Base-by-base conservation (phyloP, 2,329 filamentous ascomycete genomes). In the Didymella keratinophila region DNA sequence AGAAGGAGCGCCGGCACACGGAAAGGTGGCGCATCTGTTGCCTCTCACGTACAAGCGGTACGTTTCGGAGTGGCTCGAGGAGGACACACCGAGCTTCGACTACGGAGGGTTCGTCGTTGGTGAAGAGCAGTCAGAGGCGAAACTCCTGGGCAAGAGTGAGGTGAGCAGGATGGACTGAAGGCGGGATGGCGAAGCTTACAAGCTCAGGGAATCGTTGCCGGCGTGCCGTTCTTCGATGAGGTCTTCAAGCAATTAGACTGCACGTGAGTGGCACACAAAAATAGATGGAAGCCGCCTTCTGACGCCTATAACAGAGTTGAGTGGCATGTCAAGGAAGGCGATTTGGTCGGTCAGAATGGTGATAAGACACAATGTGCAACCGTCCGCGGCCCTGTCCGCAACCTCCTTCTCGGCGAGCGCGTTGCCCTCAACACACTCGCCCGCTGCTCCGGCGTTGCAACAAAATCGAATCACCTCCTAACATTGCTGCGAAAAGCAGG, bases 61-160 rank as follows among this genome's bases (percentile, higher is more conserved):
- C 65, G 87, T 97, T 63, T 86, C 89, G 23, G 80, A 86, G 71
- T 99, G 95, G 95, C 89, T 97, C 14, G 91, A 93, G 71, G 95
- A 99, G 80, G 95, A 99, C 80, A 96, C 93, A 3, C 95, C 95
- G 4, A 95, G 92, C 52, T 94, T 97, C 79, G 95, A 99, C 83
- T 97, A 97, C 76, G 95, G 92, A 71, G 95, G 95, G 60, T 99
- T 96, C 78, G 95, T 99, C 7, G 95, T 99, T 23, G 95, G 95
- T 63, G 86, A 90, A 37, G 80, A 79, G 16, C 72, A 79, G 10
- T 79, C 78, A 1, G 80, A 82, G 65, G 81, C 81, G 2, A 78
- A 78, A 28, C 68, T 88, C 20, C 73, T 88, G 21, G 86, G 86
- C 2, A 88, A 88, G 72, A 83, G 81, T 62, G 76, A 81, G 71